Base-by-base conservation (phyloP, 1,284 basidiomycete species). In the Cutaneotrichosporon curvatum region DNA sequence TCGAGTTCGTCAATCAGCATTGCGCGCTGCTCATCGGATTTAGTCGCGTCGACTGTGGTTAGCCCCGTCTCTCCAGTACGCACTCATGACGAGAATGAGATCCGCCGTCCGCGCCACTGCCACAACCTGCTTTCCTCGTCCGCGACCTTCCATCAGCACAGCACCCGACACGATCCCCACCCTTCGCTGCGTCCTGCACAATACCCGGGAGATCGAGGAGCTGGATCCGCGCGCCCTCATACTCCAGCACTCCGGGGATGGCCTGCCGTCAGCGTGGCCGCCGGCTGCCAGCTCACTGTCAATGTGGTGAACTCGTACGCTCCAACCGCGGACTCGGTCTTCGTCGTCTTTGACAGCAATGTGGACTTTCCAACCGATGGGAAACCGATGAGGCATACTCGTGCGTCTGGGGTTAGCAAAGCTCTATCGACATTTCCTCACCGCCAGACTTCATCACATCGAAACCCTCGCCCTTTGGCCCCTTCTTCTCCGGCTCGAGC, bases 311-410 rank as follows among this genome's bases (percentile, higher is more conserved):
- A 97, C 67, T 96, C 92, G 67, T 98, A 97, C 9, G 90, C 87
- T 10, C 92, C 94, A 0, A 87, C 76, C 60, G 85, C 85, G 2
- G 87, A 91, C 43, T 81, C 76, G 1, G 95, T 98, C 57, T 92
- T 84, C 0, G 94, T 98, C 53, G 84, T 81, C 71, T 94, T 96
- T 63, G 81, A 85, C 23, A 98, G 76, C 36, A 98, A 77, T 0
- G 92, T 97, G 8, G 89, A 94, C 81, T 89, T 92, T 69, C 91
- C 91, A 39, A 96, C 91, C 10, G 90, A 95, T 0, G 87, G 89
- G 70, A 92, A 92, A 18, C 88, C 92, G 47, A 96, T 96, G 50
- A 97, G 74, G 19, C 88, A 90, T 19, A 96, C 87, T 64, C 90
- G 78, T 25, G 90, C 90, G 73, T 94, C 90, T 75, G 48, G 19